phyloP scores from a whole-genome alignment of 495 filamentous ascomycete genomes.

The Daldinia bambusicola region DNA sequence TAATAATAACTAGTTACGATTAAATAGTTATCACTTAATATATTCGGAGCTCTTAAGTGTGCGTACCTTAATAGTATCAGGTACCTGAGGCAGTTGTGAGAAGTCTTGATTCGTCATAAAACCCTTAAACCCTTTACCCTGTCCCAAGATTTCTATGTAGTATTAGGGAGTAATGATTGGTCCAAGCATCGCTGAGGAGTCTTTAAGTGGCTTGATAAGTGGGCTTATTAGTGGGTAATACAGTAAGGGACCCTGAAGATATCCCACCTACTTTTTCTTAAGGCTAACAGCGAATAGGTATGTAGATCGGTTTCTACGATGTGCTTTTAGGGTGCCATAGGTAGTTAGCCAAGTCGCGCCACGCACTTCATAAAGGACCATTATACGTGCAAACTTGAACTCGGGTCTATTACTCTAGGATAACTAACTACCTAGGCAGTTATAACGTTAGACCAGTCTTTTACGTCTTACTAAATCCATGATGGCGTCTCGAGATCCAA shows the following conservation, averaged over 20 bases:
- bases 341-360: neutral
- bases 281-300: neutral
- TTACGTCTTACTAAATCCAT: neutral
- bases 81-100: neutral
- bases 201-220: slow-evolving; percentile 8
- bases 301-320: neutral
- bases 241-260: neutral
- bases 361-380: neutral
- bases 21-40: no score
- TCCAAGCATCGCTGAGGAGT: neutral
- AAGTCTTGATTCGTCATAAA: slow-evolving; percentile 3
- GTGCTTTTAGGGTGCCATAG: neutral
- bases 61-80: no score
- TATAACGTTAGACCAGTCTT: neutral
- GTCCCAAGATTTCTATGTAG: neutral
- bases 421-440: neutral
- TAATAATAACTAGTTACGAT: no score
- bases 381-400: neutral
- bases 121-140: neutral
- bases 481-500: slow-evolving; percentile 24
- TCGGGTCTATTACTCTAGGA: neutral
- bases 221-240: neutral
- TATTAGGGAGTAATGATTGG: neutral
- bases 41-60: no score
- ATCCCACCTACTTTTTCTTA: neutral